Conservation (phyloP, 1,284 basidiomycete species). For the Heterobasidion occidentale region DNA sequence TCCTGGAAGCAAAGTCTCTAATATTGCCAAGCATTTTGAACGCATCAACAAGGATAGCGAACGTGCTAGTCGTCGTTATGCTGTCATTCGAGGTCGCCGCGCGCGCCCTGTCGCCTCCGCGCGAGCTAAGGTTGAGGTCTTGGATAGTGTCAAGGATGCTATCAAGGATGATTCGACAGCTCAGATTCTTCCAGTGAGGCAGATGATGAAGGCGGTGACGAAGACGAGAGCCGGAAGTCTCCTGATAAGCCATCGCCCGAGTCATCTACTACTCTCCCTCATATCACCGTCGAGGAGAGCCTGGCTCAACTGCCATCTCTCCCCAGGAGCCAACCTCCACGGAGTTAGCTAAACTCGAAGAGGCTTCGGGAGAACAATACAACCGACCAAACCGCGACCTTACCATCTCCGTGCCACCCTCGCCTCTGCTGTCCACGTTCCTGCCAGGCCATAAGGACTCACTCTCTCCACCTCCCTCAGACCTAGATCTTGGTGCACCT, state of each 20-base stretch:
- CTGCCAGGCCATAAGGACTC: constrained; percentile 31
- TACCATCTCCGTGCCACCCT: constrained; percentile 37
- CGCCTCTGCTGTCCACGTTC: constrained; percentile 40
- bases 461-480: constrained; percentile 45
- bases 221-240: constrained; percentile 41
- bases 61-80: constrained; percentile 59
- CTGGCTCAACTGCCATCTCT: background rate
- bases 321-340: background rate
- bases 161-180: constrained; percentile 80
- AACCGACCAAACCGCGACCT: constrained; percentile 2
- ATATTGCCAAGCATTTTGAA: constrained; percentile 73
- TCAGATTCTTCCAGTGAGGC: constrained; percentile 81
- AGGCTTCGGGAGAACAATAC: background rate
- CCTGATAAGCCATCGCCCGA: constrained; percentile 21
- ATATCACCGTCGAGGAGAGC: constrained; percentile 14
- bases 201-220: constrained; percentile 75
- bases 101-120: constrained; percentile 92
- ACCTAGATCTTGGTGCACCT: constrained; percentile 40
- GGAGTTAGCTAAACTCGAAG: background rate
- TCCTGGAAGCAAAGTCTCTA: constrained; percentile 59
- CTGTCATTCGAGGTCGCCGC: constrained; percentile 78
- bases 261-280: constrained; percentile 25
- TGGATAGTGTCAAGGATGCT: constrained; percentile 89
- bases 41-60: constrained; percentile 63
- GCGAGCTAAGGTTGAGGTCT: constrained; percentile 83